Base-by-base conservation (phyloP, 2,329 filamentous ascomycete genomes). In the Arthrinium phaeospermum region DNA sequence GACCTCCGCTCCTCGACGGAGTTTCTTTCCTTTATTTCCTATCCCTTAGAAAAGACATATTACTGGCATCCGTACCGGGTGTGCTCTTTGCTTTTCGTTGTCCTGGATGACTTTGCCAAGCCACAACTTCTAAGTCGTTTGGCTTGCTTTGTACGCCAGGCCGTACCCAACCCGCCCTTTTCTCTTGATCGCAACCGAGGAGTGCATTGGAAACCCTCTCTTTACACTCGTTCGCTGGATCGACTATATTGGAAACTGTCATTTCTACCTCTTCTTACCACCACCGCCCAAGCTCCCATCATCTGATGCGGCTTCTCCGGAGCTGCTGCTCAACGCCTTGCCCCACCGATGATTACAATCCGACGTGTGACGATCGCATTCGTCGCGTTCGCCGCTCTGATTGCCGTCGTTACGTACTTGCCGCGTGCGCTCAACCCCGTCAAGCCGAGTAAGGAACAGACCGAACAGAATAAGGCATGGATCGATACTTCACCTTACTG, bases 401-500 rank as follows among this genome's bases (percentile, higher is more conserved):
- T 87, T 72, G 84, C 90, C 75, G 73, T 85, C 68, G 81, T 87
- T 68, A 87, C 85, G 78, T 81, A 86, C 44, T 78, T 92, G 8
- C 87, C 90, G 64, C 84, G 85, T 70, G 80, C 86, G 61, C 86
- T 93, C 73, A 89, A 92, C 73, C 92, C 92, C 2, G 88, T 88
- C n/a, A 86, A 85, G n/a, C 90, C 89, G 72, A 85, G 87, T 73
- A 86, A 86, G 47, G 89, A 90, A 69, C 91, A 92, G 81, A 86
- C 88, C 69, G 83, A 85, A 70, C 90, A 91, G 75, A 91, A 94
- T 79, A 83, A 84, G 72, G 84, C 82, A 75, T 96, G 93, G 93
- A 89, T 95, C 68, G 86, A 89, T 67, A 92, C 89, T 24, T 94
- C 92, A 19, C 90, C 90, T 49, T 91, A 91, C 78, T 95, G 92